phyloP scores from a whole-genome alignment of 2,329 filamentous ascomycete species.

The Xenoacremonium recifei region DNA sequence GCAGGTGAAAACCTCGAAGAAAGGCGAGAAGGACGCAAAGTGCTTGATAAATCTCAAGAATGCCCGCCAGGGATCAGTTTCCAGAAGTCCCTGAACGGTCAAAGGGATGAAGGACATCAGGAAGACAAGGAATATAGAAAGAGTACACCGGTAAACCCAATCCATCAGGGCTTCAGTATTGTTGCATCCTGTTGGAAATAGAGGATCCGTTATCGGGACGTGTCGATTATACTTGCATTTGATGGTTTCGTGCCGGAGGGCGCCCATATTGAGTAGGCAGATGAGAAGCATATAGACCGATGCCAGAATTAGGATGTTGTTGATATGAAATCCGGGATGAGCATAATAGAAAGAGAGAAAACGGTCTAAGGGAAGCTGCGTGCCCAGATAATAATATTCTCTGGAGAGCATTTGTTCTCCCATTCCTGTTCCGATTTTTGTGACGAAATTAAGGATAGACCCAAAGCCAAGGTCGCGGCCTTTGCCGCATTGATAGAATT shows the following conservation, averaged over 20 bases:
- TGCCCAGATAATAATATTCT: constrained; percentile 99
- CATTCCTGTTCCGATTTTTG: constrained; percentile 99
- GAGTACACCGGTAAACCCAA: constrained; percentile 90
- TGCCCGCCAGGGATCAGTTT: constrained; percentile 90
- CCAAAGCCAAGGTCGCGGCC: constrained; percentile 99
- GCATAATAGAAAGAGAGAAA: constrained; percentile 99
- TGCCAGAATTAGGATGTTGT: constrained; percentile 99
- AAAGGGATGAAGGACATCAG: constrained; percentile 96
- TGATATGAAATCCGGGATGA: constrained; percentile 97
- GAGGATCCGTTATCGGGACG: constrained; percentile 83
- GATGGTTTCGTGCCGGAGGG: constrained; percentile 84
- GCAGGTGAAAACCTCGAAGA: constrained; percentile 98
- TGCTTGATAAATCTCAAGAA: constrained; percentile 92
- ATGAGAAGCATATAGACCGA: constrained; percentile 99
- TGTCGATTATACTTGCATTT: constrained; percentile 82
- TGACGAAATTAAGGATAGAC: constrained; percentile 99
- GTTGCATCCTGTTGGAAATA: constrained; percentile 84
- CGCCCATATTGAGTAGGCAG: constrained; percentile 83
- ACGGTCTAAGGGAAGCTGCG: constrained; percentile 91
- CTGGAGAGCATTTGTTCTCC: constrained; percentile 98
- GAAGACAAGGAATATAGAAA: constrained; percentile 99
- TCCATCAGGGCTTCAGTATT: constrained; percentile 84
- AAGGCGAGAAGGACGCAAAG: constrained; percentile 86
- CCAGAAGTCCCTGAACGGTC: constrained; percentile 90
- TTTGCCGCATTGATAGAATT: constrained; percentile 99